These are phyloP conservation scores for Shiraia sp. DNA, from an alignment of 2,329 filamentous ascomycete genomes.

Conservation along the genomic window DNA sequence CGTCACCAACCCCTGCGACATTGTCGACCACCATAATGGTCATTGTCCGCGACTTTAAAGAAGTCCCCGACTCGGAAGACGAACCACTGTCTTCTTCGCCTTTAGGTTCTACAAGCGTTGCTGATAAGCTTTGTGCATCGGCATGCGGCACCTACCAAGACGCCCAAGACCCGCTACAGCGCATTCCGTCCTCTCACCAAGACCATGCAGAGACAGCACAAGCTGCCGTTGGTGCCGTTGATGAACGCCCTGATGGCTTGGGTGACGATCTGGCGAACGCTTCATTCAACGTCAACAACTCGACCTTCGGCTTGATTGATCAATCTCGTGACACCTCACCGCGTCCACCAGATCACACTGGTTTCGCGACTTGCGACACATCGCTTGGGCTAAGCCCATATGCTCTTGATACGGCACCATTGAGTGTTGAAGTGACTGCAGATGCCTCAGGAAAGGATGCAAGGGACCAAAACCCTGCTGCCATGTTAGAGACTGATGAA, in stretches of 20 bases:
- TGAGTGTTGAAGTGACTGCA: too few species aligned
- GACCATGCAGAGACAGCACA: conserved; percentile 4
- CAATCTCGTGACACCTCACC: conserved; percentile 4
- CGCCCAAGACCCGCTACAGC: conserved; percentile 19
- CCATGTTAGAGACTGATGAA: too few species aligned
- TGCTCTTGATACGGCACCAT: not conserved
- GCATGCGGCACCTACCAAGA: conserved; percentile 18
- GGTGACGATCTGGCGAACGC: conserved; percentile 11
- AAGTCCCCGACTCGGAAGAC: conserved; percentile 41
- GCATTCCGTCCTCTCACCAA: conserved; percentile 16
- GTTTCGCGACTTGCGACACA: too few species aligned
- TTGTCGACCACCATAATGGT: conserved; percentile 26
- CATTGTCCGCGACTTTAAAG: conserved; percentile 17
- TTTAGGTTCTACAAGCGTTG: conserved; percentile 11
- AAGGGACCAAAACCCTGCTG: too few species aligned
- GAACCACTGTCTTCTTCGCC: conserved; percentile 38
- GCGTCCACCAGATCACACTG: not conserved
- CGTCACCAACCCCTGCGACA: conserved; percentile 1
- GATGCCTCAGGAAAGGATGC: too few species aligned
- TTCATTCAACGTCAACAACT: conserved; percentile 12
- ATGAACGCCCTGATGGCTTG: conserved; percentile 12
- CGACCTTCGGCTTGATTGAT: conserved; percentile 11
- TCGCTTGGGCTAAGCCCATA: not conserved
- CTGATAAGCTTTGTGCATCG: conserved; percentile 27
- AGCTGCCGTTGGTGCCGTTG: conserved; percentile 5